Evolutionary conservation across 306 rosid genomes (phyloP).

Genomic region (Aeschynomene evenia): DNA sequence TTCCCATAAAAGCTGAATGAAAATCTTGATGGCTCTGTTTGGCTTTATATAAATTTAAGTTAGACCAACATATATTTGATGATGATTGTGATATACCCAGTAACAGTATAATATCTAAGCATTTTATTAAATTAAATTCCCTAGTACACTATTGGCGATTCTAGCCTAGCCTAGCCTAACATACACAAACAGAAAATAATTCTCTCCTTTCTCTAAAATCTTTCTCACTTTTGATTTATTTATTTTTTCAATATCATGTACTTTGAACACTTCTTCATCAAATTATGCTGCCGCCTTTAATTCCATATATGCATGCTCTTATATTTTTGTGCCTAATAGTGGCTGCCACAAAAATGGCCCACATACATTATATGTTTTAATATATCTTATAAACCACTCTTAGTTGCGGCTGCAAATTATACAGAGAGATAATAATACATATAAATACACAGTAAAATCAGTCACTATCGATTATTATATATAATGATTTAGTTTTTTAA

Average conservation of each 20-base stretch:
- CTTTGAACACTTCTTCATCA: constrained; percentile 36
- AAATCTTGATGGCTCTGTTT: background rate
- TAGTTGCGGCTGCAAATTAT: constrained; percentile 37
- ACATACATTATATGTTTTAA: constrained; percentile 44
- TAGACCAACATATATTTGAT: background rate
- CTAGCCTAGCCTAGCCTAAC: constrained; percentile 13
- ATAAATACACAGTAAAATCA: too few species aligned
- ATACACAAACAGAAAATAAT: constrained; percentile 4
- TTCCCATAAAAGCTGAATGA: background rate
- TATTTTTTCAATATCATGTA: constrained; percentile 26
- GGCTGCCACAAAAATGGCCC: constrained; percentile 40
- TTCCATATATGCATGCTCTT: constrained; percentile 39
- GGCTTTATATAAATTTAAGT: background rate
- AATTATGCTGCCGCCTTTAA: constrained; percentile 30
- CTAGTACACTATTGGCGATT: constrained; percentile 3
- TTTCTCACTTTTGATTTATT: background rate
- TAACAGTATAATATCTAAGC: background rate
- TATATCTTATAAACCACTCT: constrained; percentile 42
- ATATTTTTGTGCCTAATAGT: constrained; percentile 25
- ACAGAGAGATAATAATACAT: too few species aligned
- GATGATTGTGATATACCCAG: constrained; percentile 1
- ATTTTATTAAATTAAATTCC: constrained; percentile 2
- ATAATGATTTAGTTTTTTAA: too few species aligned
- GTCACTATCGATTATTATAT: too few species aligned
- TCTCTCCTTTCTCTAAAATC: constrained; percentile 19